Evolutionary conservation across 169 alveolate species (phyloP), one percentile per base, ranked within the genome.

Genomic region (Cryptosporidium bovis): DNA sequence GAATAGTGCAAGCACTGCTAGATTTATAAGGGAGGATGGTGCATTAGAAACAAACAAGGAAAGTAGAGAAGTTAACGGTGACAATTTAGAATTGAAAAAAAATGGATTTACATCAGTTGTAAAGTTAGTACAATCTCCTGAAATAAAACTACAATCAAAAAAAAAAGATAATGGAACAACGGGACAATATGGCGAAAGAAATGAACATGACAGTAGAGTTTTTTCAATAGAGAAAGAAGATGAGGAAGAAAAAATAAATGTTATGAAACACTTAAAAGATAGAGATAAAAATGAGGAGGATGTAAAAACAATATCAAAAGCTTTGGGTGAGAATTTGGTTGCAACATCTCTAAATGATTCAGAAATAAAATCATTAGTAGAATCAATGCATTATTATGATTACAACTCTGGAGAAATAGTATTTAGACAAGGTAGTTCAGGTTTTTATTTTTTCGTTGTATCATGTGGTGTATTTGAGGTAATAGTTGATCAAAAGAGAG

Each of bases 381-480:
- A 93, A 31, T 92, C 96, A 44, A 95, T 95, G 96, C 94, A 94
- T 36, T 95, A 90, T 69, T 95, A 91, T 82, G 95, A 91, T 50
- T 94, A 93, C 77, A 91, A 93, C 51, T 56, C 62, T 51, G 97
- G 96, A n/a, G 93, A 96, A 65, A 65, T 92, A 40, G 97, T 95
- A 27, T 92, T 93, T 50, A 87, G 90, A 36, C 97, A 95, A 77
- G 97, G 97, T 16, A 93, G 90, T 48, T 44, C 90, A 68, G 96
- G 98, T 7, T 91, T 96, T 53, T 93, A 94, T 71, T 95, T 95
- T 91, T 95, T 95, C 90, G 93, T 95, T 27, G 90, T 95, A 62
- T 94, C 92, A 83, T 90, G 92, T 24, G 98, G 98, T 5, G 91
- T 83, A 40, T 90, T 93, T 90, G 97, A 93, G 85, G 99, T 97